phyloP scores from a whole-genome alignment of 371 early-diverging fungal species.

The Globomyces sp. region DNA sequence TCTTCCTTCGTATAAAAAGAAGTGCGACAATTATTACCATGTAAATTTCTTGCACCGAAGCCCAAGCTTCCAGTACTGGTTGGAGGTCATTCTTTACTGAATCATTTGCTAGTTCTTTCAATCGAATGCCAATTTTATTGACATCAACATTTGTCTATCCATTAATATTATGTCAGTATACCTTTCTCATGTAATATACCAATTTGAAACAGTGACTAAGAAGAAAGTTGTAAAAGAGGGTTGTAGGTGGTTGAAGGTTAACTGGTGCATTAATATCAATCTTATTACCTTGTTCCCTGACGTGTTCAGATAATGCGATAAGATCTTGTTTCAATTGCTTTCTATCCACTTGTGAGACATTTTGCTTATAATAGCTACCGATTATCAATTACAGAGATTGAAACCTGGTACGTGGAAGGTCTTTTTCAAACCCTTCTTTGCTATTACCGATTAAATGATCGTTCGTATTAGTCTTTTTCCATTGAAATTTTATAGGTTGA shows the following conservation, averaged over 20 bases:
- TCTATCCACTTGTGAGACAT: background rate
- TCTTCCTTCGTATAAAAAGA: background rate
- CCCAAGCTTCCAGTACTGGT: background rate
- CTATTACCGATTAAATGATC: too few relatives aligned
- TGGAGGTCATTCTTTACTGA: background rate
- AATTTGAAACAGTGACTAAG: conserved; percentile 8
- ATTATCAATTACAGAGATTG: too few relatives aligned
- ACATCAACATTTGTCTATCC: background rate
- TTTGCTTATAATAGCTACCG: too few relatives aligned
- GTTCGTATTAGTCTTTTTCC: too few relatives aligned
- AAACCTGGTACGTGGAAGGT: too few relatives aligned
- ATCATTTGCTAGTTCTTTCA: background rate
- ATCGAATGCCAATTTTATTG: background rate
- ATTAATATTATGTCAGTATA: too few relatives aligned
- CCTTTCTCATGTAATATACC: background rate
- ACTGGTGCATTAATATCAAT: background rate
- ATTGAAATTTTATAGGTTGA: too few relatives aligned
- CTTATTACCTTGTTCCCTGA: background rate
- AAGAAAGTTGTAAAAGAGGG: background rate
- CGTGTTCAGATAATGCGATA: background rate
- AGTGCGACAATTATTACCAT: background rate
- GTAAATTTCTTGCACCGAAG: background rate
- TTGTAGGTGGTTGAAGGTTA: background rate
- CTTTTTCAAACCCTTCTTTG: too few relatives aligned
- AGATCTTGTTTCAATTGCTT: conserved; percentile 3